Evolutionary conservation across 2,329 filamentous ascomycete species (phyloP).

Genomic region (Neofusicoccum laricinum): DNA sequence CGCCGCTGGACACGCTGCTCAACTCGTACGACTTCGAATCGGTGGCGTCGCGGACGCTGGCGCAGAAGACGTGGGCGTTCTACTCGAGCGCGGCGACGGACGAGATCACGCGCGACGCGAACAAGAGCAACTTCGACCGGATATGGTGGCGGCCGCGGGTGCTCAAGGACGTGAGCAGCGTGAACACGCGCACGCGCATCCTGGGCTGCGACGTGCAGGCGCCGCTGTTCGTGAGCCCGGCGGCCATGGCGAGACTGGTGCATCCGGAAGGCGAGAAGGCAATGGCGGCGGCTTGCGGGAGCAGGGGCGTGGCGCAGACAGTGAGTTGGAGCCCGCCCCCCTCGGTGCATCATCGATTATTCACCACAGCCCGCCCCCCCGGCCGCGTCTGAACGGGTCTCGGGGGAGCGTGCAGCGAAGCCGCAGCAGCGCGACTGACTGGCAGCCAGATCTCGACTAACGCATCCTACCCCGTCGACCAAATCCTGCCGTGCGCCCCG

Average conservation of each 20-base stretch:
- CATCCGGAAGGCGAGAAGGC: constrained; percentile 39
- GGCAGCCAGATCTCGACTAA: constrained; percentile 29
- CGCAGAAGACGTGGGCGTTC: constrained; percentile 42
- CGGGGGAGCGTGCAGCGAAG: background rate
- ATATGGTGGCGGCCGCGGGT: constrained; percentile 49
- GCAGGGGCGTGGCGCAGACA: constrained; percentile 28
- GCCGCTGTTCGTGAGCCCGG: constrained; percentile 36
- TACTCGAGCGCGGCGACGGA: constrained; percentile 53
- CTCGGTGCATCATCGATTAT: background rate
- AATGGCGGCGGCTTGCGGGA: constrained; percentile 28
- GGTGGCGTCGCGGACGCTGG: constrained; percentile 35
- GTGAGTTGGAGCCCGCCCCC: constrained; percentile 18
- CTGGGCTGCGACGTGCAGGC: constrained; percentile 29
- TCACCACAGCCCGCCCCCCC: no score
- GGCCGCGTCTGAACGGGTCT: no score
- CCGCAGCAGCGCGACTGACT: background rate
- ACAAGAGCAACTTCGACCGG: constrained; percentile 42
- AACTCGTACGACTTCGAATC: constrained; percentile 48
- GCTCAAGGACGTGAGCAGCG: constrained; percentile 38
- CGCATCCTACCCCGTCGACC: constrained; percentile 24
- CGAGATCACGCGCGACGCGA: constrained; percentile 45
- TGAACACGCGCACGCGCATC: constrained; percentile 34
- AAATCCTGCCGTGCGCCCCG: constrained; percentile 21
- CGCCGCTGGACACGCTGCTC: constrained; percentile 45
- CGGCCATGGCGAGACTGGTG: constrained; percentile 36